phyloP scores from a whole-genome alignment of 2,329 filamentous ascomycete genomes.

The Calonectria honghensis region DNA sequence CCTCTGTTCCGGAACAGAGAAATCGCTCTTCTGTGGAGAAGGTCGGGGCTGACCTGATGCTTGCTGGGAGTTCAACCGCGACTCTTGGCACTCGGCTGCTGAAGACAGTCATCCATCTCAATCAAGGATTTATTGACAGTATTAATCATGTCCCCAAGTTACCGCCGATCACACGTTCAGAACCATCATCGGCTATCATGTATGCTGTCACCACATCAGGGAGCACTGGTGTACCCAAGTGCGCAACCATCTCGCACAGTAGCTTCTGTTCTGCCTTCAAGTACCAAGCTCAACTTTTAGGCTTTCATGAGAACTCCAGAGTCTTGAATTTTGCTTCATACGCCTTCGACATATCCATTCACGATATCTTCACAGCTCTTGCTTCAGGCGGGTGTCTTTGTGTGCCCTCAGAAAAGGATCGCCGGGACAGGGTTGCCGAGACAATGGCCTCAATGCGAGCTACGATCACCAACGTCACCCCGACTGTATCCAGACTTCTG shows the following conservation, averaged over 20 bases:
- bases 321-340: conserved; percentile 39
- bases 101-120: background rate
- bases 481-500: conserved; percentile 34
- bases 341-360: conserved; percentile 24
- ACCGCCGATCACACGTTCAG: background rate
- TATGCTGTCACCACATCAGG: conserved; percentile 53
- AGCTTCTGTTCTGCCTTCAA: conserved; percentile 35
- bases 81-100: background rate
- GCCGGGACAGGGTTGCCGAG: background rate
- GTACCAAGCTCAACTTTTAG: conserved; percentile 38
- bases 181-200: background rate
- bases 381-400: conserved; percentile 59
- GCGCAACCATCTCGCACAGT: conserved; percentile 40
- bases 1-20: conserved; percentile 37
- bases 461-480: conserved; percentile 29
- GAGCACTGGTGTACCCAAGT: conserved; percentile 53
- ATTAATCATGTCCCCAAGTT: fast-evolving
- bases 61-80: background rate
- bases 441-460: conserved; percentile 19
- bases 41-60: background rate
- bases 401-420: conserved; percentile 35
- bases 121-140: background rate
- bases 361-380: conserved; percentile 58
- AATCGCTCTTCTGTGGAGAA: conserved; percentile 34
- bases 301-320: conserved; percentile 31